Conservation (phyloP, 164 flowering plant genomes). For the Taxillus chinensis region DNA sequence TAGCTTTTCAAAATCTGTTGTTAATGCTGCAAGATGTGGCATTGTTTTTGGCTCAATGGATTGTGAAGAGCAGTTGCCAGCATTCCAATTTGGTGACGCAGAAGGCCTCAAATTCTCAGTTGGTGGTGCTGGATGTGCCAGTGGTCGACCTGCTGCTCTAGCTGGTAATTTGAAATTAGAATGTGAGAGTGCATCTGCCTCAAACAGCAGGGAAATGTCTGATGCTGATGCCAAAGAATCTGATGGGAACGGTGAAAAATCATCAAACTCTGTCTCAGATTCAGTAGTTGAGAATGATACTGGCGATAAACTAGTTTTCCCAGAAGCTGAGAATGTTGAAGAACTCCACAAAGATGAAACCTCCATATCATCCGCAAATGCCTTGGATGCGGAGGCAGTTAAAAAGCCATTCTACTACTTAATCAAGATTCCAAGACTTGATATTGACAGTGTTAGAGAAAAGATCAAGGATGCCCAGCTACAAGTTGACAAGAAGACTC, state of each 20-base stretch:
- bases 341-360: constrained; percentile 7
- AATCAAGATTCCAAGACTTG: constrained; percentile 51
- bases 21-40: not conserved
- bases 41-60: constrained; percentile 2
- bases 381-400: constrained; percentile 25
- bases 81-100: not conserved
- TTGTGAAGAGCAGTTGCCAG: not conserved
- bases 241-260: constrained; percentile 9
- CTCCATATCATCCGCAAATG: constrained; percentile 12
- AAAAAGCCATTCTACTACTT: constrained; percentile 41
- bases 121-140: not conserved
- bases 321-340: constrained; percentile 7
- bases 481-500: constrained; percentile 53
- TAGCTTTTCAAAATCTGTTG: not conserved
- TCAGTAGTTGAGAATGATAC: constrained; percentile 13
- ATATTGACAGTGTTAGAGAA: constrained; percentile 44
- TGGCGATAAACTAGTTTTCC: constrained; percentile 7
- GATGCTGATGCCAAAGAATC: not conserved
- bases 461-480: constrained; percentile 43
- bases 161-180: constrained; percentile 9
- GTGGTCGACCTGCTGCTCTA: not conserved
- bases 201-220: not conserved
- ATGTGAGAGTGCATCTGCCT: not conserved
- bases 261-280: constrained; percentile 2
- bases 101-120: constrained; percentile 3